These are phyloP conservation scores for Saccharum hybrid DNA, from an alignment of 202 grass and related monocot genomes.

Conservation along the genomic window DNA sequence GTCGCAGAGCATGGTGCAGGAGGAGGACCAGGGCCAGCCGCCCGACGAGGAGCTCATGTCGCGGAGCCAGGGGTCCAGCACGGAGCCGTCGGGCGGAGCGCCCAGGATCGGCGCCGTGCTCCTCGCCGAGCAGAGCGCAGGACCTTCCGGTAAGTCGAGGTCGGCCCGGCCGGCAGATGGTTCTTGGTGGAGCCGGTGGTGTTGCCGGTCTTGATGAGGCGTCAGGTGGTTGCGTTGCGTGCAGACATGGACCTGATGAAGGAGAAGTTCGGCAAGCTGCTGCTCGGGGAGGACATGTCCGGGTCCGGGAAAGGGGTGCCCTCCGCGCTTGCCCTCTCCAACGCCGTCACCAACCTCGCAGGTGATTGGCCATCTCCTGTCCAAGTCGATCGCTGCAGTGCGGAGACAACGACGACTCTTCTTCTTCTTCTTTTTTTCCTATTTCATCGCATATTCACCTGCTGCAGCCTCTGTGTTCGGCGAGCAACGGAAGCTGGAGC, in stretches of 20 bases:
- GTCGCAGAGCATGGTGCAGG: slow-evolving; percentile 46
- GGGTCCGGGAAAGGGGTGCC: slow-evolving; percentile 89
- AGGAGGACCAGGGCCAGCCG: slow-evolving; percentile 33
- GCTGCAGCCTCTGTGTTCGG: slow-evolving; percentile 82
- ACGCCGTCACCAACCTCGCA: slow-evolving; percentile 97
- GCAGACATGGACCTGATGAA: slow-evolving; percentile 86
- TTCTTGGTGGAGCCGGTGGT: no score
- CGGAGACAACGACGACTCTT: no score
- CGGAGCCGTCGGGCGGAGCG: background rate
- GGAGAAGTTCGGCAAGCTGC: slow-evolving; percentile 84
- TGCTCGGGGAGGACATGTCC: slow-evolving; percentile 96
- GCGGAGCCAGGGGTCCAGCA: slow-evolving; percentile 39
- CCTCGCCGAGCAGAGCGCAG: background rate
- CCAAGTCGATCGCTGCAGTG: background rate
- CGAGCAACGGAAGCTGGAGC: slow-evolving; percentile 82
- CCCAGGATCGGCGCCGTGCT: background rate
- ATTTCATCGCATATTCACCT: background rate
- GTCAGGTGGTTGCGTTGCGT: slow-evolving; percentile 41
- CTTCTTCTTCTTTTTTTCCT: no score
- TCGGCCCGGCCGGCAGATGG: background rate
- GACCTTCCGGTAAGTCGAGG: slow-evolving; percentile 49
- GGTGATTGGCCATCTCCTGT: slow-evolving; percentile 37
- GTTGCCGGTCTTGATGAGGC: slow-evolving; percentile 40
- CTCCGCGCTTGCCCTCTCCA: slow-evolving; percentile 83
- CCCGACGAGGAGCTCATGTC: slow-evolving; percentile 32